Evolutionary conservation across 2,329 filamentous ascomycete genomes (phyloP).

Genomic region (Microdochium paspali): DNA sequence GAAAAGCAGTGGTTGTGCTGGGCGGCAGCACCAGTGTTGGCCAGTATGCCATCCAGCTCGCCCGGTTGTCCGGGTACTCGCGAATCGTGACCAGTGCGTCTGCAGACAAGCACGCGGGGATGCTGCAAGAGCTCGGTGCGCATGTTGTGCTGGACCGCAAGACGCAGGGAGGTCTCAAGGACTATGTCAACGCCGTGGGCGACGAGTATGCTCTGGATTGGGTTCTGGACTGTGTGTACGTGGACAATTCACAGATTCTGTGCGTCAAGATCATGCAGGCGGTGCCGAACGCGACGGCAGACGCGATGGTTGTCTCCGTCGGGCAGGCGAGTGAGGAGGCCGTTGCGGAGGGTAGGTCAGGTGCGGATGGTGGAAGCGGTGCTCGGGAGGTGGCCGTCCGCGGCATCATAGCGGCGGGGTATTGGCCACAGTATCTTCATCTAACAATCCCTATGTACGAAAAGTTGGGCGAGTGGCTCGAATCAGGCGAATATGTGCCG

Average conservation of each 20-base stretch:
- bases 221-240: conserved; percentile 20
- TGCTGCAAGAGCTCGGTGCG: conserved; percentile 11
- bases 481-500: not conserved
- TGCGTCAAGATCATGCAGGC: conserved; percentile 18
- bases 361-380: not conserved
- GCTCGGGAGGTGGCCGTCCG: not conserved
- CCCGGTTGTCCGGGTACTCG: conserved; percentile 20
- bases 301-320: not conserved
- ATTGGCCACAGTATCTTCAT: not conserved
- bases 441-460: not conserved
- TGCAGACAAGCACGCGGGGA: conserved; percentile 12
- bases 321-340: not conserved
- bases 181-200: conserved; percentile 15
- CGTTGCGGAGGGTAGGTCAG: not conserved
- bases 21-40: conserved; percentile 24
- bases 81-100: conserved; percentile 21
- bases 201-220: conserved; percentile 14
- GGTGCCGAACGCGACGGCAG: not conserved
- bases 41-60: conserved; percentile 22
- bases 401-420: not conserved
- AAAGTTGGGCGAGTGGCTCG: not conserved
- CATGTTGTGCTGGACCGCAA: conserved; percentile 17
- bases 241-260: conserved; percentile 16
- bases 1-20: conserved; percentile 15
- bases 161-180: conserved; percentile 5